Conservation (phyloP, 345 rosid genomes). For the Toxicodendron radicans region DNA sequence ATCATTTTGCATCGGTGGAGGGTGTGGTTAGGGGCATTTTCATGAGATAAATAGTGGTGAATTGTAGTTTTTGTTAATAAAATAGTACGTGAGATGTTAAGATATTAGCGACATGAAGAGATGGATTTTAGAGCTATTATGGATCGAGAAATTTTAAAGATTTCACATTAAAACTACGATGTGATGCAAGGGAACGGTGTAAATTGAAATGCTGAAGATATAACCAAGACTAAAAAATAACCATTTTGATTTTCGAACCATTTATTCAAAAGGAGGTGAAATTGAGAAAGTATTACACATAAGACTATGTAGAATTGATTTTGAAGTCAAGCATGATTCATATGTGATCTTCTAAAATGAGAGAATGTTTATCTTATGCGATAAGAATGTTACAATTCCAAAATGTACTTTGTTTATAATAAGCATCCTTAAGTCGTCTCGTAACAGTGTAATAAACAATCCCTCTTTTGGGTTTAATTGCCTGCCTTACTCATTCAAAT, state of each 20-base stretch:
- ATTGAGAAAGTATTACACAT: background rate
- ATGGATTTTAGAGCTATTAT: background rate
- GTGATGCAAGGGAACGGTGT: no score
- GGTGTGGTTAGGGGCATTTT: background rate
- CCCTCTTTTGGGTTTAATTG: background rate
- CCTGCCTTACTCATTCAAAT: background rate
- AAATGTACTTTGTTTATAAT: background rate
- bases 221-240: background rate
- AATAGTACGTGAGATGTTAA: background rate
- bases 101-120: background rate
- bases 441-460: background rate
- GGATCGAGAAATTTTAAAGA: background rate
- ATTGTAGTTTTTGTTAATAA: background rate
- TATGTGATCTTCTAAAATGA: background rate
- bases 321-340: background rate
- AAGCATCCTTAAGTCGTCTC: background rate
- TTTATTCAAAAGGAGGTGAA: background rate
- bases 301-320: background rate
- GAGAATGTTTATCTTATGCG: background rate
- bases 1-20: background rate
- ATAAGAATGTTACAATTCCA: background rate
- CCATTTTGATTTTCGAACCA: background rate
- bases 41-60: background rate
- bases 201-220: background rate
- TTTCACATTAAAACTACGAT: background rate